Evolutionary conservation across 148 eudicot genomes (phyloP), one percentile per base, ranked within the genome.

Genomic region (Chenopodium album): DNA sequence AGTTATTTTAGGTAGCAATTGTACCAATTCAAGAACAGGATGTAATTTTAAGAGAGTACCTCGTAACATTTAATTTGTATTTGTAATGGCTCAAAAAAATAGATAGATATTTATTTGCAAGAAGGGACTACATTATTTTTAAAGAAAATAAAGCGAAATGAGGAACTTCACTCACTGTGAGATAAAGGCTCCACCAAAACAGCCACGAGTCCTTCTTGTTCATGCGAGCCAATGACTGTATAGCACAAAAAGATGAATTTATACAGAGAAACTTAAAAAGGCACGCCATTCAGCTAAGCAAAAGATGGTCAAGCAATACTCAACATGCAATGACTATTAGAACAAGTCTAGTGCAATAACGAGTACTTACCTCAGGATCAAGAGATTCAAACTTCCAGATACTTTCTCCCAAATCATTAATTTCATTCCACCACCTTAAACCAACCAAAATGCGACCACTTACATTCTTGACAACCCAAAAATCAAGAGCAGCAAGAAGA

Each of bases 401-500:
- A 79, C 98, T 94, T 82, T 94, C 98, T 79, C 98, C 98, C 72
- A 90, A 84, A 29, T 94, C 95, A 81, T 96, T 81, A 65, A 94
- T 94, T 88, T 96, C 99, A 92, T 96, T 96, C 99, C 98, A 96
- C 98, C 99, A 96, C 86, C 98, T 91, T 79, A 96, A 90, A 77
- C 98, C 99, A 71, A 96, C 99, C 80, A 96, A 87, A 79, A 96
- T 92, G 29, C 99, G 93, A 16, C 99, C 99, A 90, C 98, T 96
- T 23, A 96, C 98, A 88, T 96, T 96, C 92, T 96, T 96, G 84
- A 96, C 98, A 47, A 96, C 99, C 99, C 99, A 95, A 83, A 95
- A 95, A 82, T 95, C 99, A 71, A 95, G 97, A 76, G 97, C 98
- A 75, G 98, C 86, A 23, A 95, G 90, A 75, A 95, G 91, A 72